A percentile compares a stretch with the other conserved stretches of the same genome.
Evolutionary conservation across 2,329 filamentous ascomycete species (phyloP).

Genomic region (Phyllosticta citriasiana): DNA sequence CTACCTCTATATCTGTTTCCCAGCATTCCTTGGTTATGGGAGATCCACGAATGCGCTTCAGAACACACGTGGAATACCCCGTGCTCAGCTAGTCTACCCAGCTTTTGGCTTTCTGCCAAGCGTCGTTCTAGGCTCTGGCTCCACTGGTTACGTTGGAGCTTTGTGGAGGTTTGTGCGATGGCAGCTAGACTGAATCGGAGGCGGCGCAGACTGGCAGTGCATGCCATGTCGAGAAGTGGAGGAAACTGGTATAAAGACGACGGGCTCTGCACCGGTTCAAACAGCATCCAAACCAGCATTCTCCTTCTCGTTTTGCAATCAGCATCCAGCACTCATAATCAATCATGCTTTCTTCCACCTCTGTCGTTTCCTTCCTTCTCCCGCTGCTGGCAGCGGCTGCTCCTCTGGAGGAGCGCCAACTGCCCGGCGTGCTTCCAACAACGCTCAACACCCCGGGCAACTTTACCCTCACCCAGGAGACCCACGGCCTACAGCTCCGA

Average conservation of each 20-base stretch:
- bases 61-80: not conserved
- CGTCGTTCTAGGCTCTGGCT: not conserved
- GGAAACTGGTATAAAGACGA: not conserved
- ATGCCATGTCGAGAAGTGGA: not conserved
- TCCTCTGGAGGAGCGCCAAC: not conserved
- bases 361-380: not conserved
- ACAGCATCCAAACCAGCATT: not conserved
- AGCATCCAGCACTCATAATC: not conserved
- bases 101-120: not conserved
- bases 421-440: not conserved
- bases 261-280: not conserved
- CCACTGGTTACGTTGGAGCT: not conserved
- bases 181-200: not conserved
- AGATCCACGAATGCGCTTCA: not conserved
- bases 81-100: not conserved
- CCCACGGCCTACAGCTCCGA: not conserved
- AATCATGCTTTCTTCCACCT: not conserved
- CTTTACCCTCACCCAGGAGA: not conserved
- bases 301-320: not conserved
- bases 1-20: not conserved
- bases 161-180: not conserved
- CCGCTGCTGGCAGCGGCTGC: not conserved
- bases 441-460: not conserved
- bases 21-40: not conserved
- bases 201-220: not conserved